Evolutionary conservation across 805 yeast genomes (phyloP), one percentile per base, ranked within the genome.

Genomic region (Saccharomycopsis olivae): DNA sequence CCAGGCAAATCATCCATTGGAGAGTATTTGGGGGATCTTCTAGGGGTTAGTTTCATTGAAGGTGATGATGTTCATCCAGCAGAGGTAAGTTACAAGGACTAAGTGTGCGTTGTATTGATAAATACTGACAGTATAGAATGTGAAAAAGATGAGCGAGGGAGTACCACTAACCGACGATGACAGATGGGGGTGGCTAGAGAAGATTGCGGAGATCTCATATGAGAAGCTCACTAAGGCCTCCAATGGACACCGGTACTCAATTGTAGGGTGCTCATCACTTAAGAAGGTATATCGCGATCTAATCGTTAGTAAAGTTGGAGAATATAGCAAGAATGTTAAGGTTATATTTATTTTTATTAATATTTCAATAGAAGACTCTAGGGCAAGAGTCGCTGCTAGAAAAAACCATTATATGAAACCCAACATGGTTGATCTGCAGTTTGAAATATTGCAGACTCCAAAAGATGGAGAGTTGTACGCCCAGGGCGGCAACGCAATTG

Each of bases 91-190:
- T 18, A 16, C 9, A 29, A 8, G 9, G 16, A 18, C 11, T 13
- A 6, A 18, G 31, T 5, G 16, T 10, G 11, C 10, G 6, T 19
- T 6, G 14, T n/a, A n/a, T n/a, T n/a, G n/a, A n/a, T n/a, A n/a
- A n/a, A n/a, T n/a, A n/a, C n/a, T n/a, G n/a, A 5, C 14, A 51
- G 48, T 32, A 21, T 47, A 53, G 39, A 92, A 92, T 55, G 65
- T 89, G 11, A 75, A 68, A 15, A 92, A 92, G 58, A 92, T 92
- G 98, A 59, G 81, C 2, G 52, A 64, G 16, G 94, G 94, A 0
- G 67, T 72, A 16, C 94, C 97, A 1, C 64, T 92, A 43, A 73
- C 78, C 0, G 98, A 92, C 54, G 92, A 78, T 2, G 98, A 92
- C 58, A 64, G 98, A 44, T 83, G 89, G 88, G 88, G 71, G 1